Evolutionary conservation across 805 yeast species (phyloP).

Genomic region (Isabelozyma pseudorhagii): DNA sequence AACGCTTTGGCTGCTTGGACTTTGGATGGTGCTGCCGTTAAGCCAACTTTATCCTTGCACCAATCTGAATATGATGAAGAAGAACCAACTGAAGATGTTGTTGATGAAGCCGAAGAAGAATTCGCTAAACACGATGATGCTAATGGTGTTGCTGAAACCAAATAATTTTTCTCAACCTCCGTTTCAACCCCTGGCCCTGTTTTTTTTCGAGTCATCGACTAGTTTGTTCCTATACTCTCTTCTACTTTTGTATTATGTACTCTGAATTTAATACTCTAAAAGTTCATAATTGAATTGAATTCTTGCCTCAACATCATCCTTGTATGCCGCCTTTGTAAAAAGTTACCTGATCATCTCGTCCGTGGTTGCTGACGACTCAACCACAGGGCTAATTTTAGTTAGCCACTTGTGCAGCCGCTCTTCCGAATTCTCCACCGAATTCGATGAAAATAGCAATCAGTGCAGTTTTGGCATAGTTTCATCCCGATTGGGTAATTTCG

Average conservation of each 20-base stretch:
- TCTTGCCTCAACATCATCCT: background rate
- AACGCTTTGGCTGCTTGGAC: constrained; percentile 83
- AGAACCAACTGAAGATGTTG: constrained; percentile 47
- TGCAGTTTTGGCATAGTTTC: background rate
- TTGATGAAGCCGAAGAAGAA: constrained; percentile 52
- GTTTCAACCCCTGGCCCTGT: background rate
- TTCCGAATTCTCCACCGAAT: background rate
- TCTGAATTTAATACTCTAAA: background rate
- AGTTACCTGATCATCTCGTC: too few relatives aligned
- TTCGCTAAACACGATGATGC: constrained; percentile 45
- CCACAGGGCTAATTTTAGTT: background rate
- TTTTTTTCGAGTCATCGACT: background rate
- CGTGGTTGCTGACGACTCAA: background rate
- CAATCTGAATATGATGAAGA: constrained; percentile 55
- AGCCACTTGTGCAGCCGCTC: background rate
- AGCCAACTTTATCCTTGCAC: constrained; percentile 72
- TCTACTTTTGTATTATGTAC: background rate
- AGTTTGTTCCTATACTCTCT: background rate
- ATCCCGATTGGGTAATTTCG: background rate
- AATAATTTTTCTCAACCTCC: background rate
- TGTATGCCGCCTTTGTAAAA: background rate
- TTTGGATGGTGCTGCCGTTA: constrained; percentile 75
- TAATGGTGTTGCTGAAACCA: constrained; percentile 6
- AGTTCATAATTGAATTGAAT: background rate
- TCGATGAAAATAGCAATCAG: background rate